Percentiles rank a stretch among this genome's conserved stretches.
These are phyloP conservation scores for Suhomyces coccinellae DNA, from an alignment of 1,139 yeast genomes.

Conservation along the genomic window DNA sequence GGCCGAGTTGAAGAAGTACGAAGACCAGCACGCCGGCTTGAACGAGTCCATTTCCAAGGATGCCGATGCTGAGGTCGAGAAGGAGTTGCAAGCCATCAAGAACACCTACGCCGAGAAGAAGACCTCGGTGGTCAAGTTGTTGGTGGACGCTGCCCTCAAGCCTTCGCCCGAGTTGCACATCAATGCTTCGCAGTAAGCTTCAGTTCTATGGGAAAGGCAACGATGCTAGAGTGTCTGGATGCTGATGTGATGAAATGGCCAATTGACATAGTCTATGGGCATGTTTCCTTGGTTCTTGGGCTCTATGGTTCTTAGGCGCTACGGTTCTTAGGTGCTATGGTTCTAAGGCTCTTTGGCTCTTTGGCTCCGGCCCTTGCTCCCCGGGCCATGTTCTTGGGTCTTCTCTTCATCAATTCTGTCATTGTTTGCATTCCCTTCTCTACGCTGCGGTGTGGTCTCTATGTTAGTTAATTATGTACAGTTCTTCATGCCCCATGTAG, in stretches of 20 bases:
- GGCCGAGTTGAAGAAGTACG: conserved; percentile 71
- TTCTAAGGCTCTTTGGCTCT: too few relatives aligned
- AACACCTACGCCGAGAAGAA: conserved; percentile 64
- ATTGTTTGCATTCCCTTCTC: too few relatives aligned
- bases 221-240: background rate
- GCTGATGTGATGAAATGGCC: too few relatives aligned
- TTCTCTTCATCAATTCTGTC: too few relatives aligned
- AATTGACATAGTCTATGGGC: too few relatives aligned
- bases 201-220: background rate
- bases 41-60: conserved; percentile 69
- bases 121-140: conserved; percentile 65
- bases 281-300: too few relatives aligned
- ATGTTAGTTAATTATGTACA: conserved; percentile 4
- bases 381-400: too few relatives aligned
- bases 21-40: conserved; percentile 65
- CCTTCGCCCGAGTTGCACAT: conserved; percentile 83
- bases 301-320: too few relatives aligned
- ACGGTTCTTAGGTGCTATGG: too few relatives aligned
- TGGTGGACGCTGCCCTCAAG: conserved; percentile 75
- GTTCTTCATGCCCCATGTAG: background rate
- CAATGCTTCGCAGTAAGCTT: conserved; percentile 49
- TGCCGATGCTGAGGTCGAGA: conserved; percentile 64
- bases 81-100: conserved; percentile 62
- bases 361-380: too few relatives aligned
- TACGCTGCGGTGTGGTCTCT: background rate